phyloP scores from a whole-genome alignment of 1,284 basidiomycete species.

The Cystobasidium sp. region DNA sequence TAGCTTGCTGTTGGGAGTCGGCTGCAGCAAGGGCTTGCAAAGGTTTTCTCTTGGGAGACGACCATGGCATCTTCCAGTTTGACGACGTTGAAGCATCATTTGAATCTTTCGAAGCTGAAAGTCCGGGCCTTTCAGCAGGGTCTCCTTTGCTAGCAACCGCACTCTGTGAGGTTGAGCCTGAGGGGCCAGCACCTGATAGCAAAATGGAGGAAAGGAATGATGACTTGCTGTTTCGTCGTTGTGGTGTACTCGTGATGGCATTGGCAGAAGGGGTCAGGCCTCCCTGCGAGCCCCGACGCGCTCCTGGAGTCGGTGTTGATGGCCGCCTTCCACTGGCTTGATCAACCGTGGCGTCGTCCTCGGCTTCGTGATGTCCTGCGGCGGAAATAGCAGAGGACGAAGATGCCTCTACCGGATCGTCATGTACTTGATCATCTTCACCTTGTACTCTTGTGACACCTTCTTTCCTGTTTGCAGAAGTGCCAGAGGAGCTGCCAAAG shows the following conservation, averaged over 20 bases:
- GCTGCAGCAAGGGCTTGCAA: neutral
- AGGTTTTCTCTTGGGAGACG: slow-evolving; percentile 18
- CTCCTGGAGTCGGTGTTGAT: slow-evolving; percentile 10
- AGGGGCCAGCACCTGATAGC: neutral
- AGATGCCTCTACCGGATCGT: neutral
- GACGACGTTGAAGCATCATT: neutral
- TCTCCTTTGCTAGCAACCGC: slow-evolving; percentile 2
- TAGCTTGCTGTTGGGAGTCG: neutral
- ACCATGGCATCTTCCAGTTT: slow-evolving; percentile 20
- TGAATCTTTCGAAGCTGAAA: neutral
- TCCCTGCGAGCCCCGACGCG: neutral
- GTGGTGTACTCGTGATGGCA: neutral
- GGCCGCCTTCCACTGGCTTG: slow-evolving; percentile 2
- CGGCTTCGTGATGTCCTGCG: neutral
- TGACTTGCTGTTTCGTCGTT: neutral
- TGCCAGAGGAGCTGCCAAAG: slow-evolving; percentile 8
- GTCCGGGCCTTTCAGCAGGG: neutral
- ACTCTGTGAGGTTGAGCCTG: neutral
- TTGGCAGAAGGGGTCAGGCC: neutral
- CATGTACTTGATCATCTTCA: neutral
- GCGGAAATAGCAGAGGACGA: neutral
- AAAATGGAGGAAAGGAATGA: slow-evolving; percentile 6
- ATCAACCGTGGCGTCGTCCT: slow-evolving; percentile 2
- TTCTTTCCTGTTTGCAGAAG: neutral
- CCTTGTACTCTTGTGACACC: neutral